Evolutionary conservation across 331 rosid species (phyloP), one percentile per base, ranked within the genome.

Genomic region (Malus hybrid): DNA sequence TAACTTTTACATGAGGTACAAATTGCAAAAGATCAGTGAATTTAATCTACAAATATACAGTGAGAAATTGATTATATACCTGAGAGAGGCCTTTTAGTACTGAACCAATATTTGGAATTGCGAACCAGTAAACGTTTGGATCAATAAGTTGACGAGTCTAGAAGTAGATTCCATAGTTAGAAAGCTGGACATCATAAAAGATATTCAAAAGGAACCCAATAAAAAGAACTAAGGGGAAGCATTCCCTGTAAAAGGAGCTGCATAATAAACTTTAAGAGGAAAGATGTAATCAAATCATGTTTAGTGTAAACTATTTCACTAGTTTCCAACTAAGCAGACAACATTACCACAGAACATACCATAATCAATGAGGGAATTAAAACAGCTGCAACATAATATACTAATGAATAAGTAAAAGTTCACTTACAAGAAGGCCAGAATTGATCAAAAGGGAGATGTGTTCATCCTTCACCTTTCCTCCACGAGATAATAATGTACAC

Each of bases 111-210:
- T 85, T 90, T 77, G 99, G 96, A 84, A 94, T 88, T 75, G 92
- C 87, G 19, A 92, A 88, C 96, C 97, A 92, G 86, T 92, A 92
- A 83, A 84, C 82, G 86, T 81, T 88, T 69, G 89, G 93, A 87
- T 94, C 97, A 75, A 94, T 87, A 79, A 92, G 96, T 75, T 94
- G 96, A 70, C 96, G 93, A 74, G 87, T 90, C 99, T 94, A 44
- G 42, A 78, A 68, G 71, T 22, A 78, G 70, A 79, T 11, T 70
- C 15, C 52, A 78, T 33, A 52, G 73, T 80, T 77, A 79, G 76
- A 73, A 29, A 81, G 50, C 69, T 22, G 52, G 61, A 78, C 75
- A 62, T 20, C 80, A 69, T 76, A 69, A 78, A 80, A 76, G 50
- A 56, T 16, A 5, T 12, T 28, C 7, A 39, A 71, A 71, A 42